phyloP scores from a whole-genome alignment of 1,139 yeast species.

The Torulaspora globosa region DNA sequence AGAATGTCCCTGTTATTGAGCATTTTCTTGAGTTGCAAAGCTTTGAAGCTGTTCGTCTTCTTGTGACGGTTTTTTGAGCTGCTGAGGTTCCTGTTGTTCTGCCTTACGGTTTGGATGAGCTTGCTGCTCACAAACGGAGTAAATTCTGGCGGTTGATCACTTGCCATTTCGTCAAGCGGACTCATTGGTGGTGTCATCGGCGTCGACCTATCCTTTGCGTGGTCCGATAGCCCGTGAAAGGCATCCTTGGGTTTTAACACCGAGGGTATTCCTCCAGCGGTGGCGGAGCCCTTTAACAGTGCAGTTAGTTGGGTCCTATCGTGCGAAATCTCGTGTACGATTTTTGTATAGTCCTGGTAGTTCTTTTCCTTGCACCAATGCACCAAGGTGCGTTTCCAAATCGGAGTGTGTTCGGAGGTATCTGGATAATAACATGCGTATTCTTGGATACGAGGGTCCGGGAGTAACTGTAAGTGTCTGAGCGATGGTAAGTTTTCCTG shows the following conservation, averaged over 20 bases:
- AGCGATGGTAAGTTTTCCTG: slow-evolving; percentile 30
- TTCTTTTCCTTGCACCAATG: slow-evolving; percentile 36
- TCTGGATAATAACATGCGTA: slow-evolving; percentile 35
- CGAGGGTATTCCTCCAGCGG: slow-evolving; percentile 21
- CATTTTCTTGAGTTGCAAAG: slow-evolving; percentile 34
- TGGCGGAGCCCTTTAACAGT: slow-evolving; percentile 4
- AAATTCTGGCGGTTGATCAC: slow-evolving; percentile 16
- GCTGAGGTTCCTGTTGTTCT: slow-evolving; percentile 7
- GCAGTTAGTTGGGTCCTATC: slow-evolving; percentile 14
- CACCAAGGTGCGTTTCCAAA: slow-evolving; percentile 33
- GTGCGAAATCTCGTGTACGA: slow-evolving; percentile 25
- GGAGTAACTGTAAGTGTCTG: slow-evolving; percentile 33
- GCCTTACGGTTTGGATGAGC: slow-evolving; percentile 30
- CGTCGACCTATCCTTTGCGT: slow-evolving; percentile 13
- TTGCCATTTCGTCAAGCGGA: slow-evolving; percentile 15
- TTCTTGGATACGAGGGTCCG: slow-evolving; percentile 32
- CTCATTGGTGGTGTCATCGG: slow-evolving; percentile 38
- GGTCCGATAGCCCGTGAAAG: slow-evolving; percentile 13
- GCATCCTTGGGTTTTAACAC: slow-evolving; percentile 24
- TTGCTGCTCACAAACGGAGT: slow-evolving; percentile 36
- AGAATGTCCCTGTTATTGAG: slow-evolving; percentile 33
- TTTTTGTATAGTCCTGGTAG: slow-evolving; percentile 31
- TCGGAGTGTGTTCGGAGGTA: slow-evolving; percentile 32
- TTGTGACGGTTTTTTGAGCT: slow-evolving; percentile 25
- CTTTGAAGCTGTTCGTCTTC: slow-evolving; percentile 38